Evolutionary conservation across 192 early-diverging fungal species (phyloP), one percentile per base, ranked within the genome.

Genomic region (Backusella australiensis): DNA sequence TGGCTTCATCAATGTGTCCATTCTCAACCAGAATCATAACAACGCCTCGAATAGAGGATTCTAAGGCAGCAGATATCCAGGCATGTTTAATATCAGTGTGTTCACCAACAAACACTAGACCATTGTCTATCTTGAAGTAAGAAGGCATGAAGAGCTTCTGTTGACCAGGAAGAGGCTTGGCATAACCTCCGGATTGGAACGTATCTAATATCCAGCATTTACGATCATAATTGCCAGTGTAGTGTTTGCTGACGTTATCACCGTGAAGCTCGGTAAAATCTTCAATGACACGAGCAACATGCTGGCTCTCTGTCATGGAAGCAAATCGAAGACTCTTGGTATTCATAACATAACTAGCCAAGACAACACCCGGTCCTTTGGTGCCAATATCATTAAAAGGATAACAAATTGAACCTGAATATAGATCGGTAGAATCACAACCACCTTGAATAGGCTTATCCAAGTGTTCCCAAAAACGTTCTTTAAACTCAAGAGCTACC

Each of bases 41-140:
- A 4, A 77, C 76, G 2, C 76, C 76, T 34, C 76, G 70, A 19
- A 82, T 67, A 34, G 78, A 67, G 6, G 81, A 82, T 14, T 82
- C 71, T 1, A 82, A 34, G 14, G 81, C 74, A 14, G 69, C 70
- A 39, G 71, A 38, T 21, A 82, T 82, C 78, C 81, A 82, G 15
- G 69, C 81, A 34, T 77, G 74, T 26, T 77, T 71, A 23, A 82
- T 69, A 69, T 77, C 74, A 4, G 78, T 82, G 32, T 82, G 79
- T 46, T 82, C 81, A 39, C 81, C 80, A 17, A 76, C 81, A 56
- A 80, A 82, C 6, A 72, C 65, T 3, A 81, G 46, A 26, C 70
- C 42, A 36, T 73, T 34, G 17, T 68, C 68, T 6, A 72, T 21
- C 32, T 67, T 82, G 11, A 73, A 52, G 29, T 77, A 68, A 23